Percentiles rank a stretch among this genome's conserved stretches.
Evolutionary conservation across 345 rosid species (phyloP).

Genomic region (Eucalyptus grandis): DNA sequence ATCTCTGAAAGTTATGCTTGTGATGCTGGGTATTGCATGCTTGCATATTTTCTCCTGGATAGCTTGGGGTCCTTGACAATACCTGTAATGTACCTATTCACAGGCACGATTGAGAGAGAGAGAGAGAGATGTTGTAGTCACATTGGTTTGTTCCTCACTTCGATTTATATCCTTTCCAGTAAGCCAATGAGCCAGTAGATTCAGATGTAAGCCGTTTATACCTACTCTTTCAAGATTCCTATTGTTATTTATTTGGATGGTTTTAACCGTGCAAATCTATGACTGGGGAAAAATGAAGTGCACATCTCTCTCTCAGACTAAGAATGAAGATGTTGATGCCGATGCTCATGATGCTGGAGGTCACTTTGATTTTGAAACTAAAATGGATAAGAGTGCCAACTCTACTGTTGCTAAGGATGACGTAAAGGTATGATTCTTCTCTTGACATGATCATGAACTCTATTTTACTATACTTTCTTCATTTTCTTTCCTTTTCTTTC

Average conservation of each 20-base stretch:
- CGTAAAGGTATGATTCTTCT: no score
- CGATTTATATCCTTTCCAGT: no score
- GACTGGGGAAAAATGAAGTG: neutral
- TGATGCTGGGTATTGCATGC: neutral
- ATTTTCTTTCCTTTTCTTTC: no score
- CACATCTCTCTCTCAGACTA: neutral
- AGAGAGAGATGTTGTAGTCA: neutral
- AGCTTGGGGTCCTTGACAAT: neutral
- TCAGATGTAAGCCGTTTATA: neutral
- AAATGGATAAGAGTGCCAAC: no score
- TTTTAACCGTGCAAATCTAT: neutral
- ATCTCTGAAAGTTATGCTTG: neutral
- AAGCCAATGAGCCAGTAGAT: neutral
- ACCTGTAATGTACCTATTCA: neutral
- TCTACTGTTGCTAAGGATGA: no score
- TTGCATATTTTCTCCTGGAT: neutral
- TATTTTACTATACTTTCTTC: no score
- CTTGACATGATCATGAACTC: no score
- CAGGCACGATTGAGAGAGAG: no score
- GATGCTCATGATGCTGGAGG: no score
- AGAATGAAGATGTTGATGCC: neutral
- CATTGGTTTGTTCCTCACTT: neutral
- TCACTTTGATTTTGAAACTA: no score
- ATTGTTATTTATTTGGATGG: neutral
- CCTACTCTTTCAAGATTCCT: neutral